Conservation (phyloP, 2,329 filamentous ascomycete genomes). For the Bipolaris cookei region DNA sequence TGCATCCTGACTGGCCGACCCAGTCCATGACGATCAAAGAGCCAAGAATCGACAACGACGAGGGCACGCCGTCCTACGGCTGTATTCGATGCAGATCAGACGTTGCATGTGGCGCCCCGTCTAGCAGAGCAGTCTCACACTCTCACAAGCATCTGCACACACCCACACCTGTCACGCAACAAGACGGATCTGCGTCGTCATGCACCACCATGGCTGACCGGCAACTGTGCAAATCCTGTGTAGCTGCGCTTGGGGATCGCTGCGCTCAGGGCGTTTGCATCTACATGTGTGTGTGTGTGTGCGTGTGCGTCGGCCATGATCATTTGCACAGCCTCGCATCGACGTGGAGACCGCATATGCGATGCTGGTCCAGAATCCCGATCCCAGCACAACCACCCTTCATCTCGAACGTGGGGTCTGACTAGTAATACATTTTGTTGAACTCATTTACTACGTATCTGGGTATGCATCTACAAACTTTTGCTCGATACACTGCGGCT, state of each 20-base stretch:
- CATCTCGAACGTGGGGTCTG: background rate
- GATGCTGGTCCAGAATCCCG: conserved; percentile 5
- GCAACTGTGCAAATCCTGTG: conserved; percentile 1
- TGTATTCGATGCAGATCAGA: background rate
- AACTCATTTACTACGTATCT: conserved; percentile 3
- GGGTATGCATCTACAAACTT: background rate
- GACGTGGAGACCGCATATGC: background rate
- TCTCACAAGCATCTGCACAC: too few species aligned
- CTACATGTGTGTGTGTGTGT: background rate
- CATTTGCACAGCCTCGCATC: conserved; percentile 10
- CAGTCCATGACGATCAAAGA: background rate
- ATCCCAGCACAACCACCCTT: background rate
- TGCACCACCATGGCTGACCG: background rate
- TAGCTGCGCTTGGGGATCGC: background rate
- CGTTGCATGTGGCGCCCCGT: conserved; percentile 3
- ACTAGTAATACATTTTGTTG: conserved; percentile 2
- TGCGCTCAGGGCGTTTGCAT: background rate
- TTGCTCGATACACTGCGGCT: background rate
- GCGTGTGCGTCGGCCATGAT: background rate
- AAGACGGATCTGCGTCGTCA: background rate
- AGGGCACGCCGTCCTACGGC: background rate
- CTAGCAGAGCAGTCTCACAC: background rate
- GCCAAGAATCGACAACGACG: background rate
- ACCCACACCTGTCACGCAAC: background rate
- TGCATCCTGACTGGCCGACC: background rate